Conservation (phyloP, 1,284 basidiomycete species). For the Tausonia pullulans region DNA sequence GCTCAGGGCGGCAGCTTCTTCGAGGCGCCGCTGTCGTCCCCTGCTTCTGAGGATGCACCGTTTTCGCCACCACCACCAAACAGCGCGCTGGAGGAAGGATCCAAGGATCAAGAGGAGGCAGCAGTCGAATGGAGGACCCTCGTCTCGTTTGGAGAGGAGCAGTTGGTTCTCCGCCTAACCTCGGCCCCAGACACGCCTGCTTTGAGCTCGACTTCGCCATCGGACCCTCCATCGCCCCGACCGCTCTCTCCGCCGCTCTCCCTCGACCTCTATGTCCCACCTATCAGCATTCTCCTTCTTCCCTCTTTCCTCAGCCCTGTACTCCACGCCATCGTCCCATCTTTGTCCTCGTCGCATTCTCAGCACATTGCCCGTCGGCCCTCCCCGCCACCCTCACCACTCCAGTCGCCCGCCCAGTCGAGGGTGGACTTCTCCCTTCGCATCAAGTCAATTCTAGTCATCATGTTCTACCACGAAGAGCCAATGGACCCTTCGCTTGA, state of each 20-base stretch:
- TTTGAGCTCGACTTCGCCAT: background rate
- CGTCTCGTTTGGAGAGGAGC: constrained; percentile 29
- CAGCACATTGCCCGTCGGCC: background rate
- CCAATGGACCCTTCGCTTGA: background rate
- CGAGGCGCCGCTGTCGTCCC: background rate
- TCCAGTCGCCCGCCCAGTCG: constrained; percentile 19
- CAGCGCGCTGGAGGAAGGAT: background rate
- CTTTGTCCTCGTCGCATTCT: background rate
- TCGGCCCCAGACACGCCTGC: constrained; percentile 17
- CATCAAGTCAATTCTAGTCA: constrained; percentile 24
- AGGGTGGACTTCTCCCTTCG: no score
- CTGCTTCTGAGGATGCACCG: no score
- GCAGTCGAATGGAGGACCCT: constrained; percentile 17
- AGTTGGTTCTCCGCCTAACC: constrained; percentile 27
- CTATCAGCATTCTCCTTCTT: background rate
- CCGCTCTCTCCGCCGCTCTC: background rate
- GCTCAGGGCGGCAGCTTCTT: constrained; percentile 20
- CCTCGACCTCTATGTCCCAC: background rate
- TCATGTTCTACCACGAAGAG: constrained; percentile 26
- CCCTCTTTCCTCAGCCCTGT: background rate
- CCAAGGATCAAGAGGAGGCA: background rate
- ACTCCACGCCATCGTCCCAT: background rate
- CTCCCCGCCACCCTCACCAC: background rate
- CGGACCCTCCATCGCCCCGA: background rate
- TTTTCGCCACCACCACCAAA: background rate